Evolutionary conservation across 345 rosid genomes (phyloP).

Genomic region (Excoecaria cochinchinensis): DNA sequence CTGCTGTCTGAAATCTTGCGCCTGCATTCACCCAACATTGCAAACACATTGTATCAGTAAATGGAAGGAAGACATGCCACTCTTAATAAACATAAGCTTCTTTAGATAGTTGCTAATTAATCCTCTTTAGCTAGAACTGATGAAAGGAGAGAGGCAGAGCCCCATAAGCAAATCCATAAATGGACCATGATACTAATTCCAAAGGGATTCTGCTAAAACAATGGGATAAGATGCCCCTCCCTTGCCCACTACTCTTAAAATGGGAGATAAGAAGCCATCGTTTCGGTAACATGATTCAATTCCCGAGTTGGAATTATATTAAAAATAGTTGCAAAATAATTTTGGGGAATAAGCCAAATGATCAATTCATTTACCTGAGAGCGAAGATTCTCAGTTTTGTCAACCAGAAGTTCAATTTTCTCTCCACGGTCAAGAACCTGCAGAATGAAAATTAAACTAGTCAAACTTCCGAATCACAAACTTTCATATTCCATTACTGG

Average conservation of each 20-base stretch:
- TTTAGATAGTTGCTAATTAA: neutral
- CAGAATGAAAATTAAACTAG: neutral
- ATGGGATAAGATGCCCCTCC: too few relatives aligned
- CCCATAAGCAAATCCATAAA: neutral
- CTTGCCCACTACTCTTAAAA: neutral
- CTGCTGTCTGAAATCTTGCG: conserved; percentile 71
- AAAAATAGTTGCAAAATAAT: neutral
- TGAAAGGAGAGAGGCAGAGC: neutral
- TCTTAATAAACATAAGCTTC: neutral
- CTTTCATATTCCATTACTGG: neutral
- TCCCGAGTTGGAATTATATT: neutral
- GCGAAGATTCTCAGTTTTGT: conserved; percentile 94
- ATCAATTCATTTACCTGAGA: conserved; percentile 56
- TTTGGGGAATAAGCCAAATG: neutral
- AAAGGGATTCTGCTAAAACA: neutral
- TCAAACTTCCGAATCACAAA: neutral
- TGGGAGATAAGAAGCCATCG: neutral
- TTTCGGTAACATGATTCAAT: neutral
- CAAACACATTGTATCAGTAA: neutral
- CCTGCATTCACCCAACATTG: conserved; percentile 34
- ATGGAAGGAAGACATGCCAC: neutral
- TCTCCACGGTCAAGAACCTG: conserved; percentile 99
- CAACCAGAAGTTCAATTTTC: conserved; percentile 96
- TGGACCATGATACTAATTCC: neutral
- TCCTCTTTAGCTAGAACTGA: neutral